Evolutionary conservation across 768 basidiomycete species (phyloP), one percentile per base, ranked within the genome.

Genomic region (Phallus indusiatus): DNA sequence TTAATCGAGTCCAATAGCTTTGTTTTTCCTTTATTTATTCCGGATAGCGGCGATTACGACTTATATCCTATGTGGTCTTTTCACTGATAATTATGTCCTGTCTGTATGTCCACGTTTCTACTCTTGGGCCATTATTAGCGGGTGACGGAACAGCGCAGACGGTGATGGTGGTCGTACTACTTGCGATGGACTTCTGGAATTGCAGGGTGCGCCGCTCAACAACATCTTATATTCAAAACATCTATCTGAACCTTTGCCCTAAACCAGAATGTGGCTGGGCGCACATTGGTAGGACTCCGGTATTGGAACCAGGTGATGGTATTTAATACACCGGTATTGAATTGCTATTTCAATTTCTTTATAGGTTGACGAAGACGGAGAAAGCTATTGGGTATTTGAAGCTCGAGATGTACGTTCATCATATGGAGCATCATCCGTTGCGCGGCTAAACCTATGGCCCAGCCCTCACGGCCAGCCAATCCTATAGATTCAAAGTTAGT

Each of bases 151-250:
- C 28, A 28, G 7, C 28, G 21, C 66, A 86, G 84, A 95, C 94
- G 22, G 94, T 99, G 3, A 72, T 82, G 9, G 95, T 98, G 0
- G 96, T 98, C 20, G 85, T 97, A 1, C 76, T 99, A 16, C 81
- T 99, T 22, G 89, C 94, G 0, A 88, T 95, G 82, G 96, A 99
- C 73, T 99, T 99, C 71, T 99, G 95, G 96, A 97, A 95, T 66
- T 93, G 91, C 64, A 77, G 94, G 69, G 91, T 93, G 67, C 61
- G 82, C 71, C 28, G 7, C 28, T 28, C 28, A 7, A 28, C 28
- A 3, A n/a, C 28, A n/a, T 50, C 61, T 28, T 51, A 33, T n/a
- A 8, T 46, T 11, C 16, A 37, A 9, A 37, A 9, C 35, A 24
- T 56, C 20, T 59, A 53, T 24, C 48, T 20, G 55, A 22, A 60